Evolutionary conservation across 148 eudicot species (phyloP), one percentile per base, ranked within the genome.

Genomic region (Dianthus caryophyllus): DNA sequence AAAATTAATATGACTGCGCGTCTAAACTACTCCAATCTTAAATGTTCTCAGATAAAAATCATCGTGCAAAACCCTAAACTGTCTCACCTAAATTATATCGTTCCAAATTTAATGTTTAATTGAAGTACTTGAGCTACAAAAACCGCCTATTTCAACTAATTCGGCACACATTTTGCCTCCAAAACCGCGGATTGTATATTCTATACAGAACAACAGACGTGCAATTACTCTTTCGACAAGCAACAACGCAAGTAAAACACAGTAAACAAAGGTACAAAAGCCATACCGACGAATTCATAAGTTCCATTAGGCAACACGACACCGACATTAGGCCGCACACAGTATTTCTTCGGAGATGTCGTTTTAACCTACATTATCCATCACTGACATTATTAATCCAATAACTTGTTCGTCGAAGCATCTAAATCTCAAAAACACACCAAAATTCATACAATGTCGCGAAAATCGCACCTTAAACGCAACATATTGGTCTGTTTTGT

Each of bases 311-410:
- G 96, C 67, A 77, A 64, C 63, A 93, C 67, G 27, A 87, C 72
- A 21, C 98, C 96, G 31, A 80, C 81, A 73, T 87, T 93, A 18
- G 98, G 98, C 65, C 87, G 78, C 68, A 93, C 96, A 57, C 89
- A 87, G 64, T 93, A 93, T 69, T 89, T 93, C 81, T 89, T 93
- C 3, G 95, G 98, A 49, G 89, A 89, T 57, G 98, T 93, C 51
- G 98, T 93, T 75, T 93, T 90, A 48, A 90, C 86, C 97, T 90
- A 94, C 76, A 65, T 46, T 15, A 67, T 15, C 33, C 33, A 74
- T 29, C 77, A 41, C 49, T 61, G 12, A 69, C 47, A 14, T 51
- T 12, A 27, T 61, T 12, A 26, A 6, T 24, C 58, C 63, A 75
- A 17, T 48, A 75, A 54, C 16, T 3, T 24, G 14, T 9, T 59